phyloP scores from a whole-genome alignment of 148 eudicot genomes.

The Spergularia bocconei region DNA sequence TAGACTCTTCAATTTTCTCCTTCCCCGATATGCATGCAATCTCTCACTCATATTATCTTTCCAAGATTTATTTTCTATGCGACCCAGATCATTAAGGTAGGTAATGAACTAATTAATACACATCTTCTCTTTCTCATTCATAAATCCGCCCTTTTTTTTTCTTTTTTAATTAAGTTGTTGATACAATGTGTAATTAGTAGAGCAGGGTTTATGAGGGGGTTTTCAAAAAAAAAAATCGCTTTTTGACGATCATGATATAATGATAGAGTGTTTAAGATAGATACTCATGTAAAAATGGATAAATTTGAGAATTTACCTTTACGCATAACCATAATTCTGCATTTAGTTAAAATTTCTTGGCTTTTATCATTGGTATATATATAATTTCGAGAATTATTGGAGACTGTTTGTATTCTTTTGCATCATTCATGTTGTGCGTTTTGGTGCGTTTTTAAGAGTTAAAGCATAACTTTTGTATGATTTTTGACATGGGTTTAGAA shows the following conservation, averaged over 20 bases:
- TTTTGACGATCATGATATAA: background rate
- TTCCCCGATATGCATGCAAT: conserved; percentile 16
- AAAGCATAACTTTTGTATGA: conserved; percentile 22
- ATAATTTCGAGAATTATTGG: background rate
- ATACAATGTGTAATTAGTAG: background rate
- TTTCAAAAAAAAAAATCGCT: background rate
- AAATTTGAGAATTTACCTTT: background rate
- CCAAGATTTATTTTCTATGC: conserved; percentile 17
- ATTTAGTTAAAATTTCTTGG: background rate
- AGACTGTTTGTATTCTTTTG: background rate
- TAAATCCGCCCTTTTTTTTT: too few species aligned
- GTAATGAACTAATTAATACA: background rate
- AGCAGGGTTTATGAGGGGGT: conserved; percentile 19
- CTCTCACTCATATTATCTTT: background rate
- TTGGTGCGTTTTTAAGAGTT: conserved; percentile 4
- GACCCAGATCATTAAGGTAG: conserved; percentile 24
- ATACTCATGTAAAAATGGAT: background rate
- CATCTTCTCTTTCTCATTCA: background rate
- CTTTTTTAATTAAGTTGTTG: background rate
- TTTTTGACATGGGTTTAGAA: conserved; percentile 18
- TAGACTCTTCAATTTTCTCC: background rate
- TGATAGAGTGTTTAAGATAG: background rate
- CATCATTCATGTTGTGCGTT: conserved; percentile 13
- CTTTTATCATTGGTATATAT: background rate
- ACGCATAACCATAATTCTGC: background rate